Evolutionary conservation across 192 early-diverging fungal genomes (phyloP).

Genomic region (Backusella macrospora): DNA sequence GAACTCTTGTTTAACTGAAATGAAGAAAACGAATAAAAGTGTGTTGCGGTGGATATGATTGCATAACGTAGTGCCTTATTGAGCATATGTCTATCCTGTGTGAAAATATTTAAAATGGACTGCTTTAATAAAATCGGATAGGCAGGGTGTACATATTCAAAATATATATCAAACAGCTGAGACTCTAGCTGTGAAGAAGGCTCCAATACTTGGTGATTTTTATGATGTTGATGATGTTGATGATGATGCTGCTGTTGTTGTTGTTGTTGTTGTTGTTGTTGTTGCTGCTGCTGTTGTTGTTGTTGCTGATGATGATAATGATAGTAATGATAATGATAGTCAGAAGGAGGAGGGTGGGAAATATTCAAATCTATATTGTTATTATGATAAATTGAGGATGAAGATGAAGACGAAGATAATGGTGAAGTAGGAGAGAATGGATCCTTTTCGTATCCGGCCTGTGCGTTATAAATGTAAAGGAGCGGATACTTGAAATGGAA

Average conservation of each 20-base stretch:
- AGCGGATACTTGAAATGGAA: slow-evolving; percentile 19
- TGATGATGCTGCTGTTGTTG: too few relatives aligned
- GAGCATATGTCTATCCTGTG: slow-evolving; percentile 15
- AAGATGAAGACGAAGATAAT: background rate
- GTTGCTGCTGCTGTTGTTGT: too few relatives aligned
- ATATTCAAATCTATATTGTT: background rate
- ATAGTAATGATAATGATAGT: background rate
- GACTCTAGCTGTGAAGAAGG: background rate
- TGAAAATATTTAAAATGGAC: slow-evolving; percentile 2
- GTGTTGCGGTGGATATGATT: slow-evolving; percentile 14
- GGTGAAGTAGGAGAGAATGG: background rate
- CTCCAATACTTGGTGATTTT: background rate
- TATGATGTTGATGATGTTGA: background rate
- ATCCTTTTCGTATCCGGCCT: slow-evolving; percentile 22
- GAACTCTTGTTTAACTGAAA: background rate
- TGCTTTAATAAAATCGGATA: slow-evolving; percentile 20
- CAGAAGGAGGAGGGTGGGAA: background rate
- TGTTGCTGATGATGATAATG: background rate
- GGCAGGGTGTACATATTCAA: slow-evolving; percentile 18
- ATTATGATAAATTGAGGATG: background rate
- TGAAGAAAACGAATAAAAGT: slow-evolving; percentile 1
- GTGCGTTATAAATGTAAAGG: slow-evolving; percentile 13
- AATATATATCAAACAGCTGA: slow-evolving; percentile 20
- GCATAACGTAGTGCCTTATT: slow-evolving; percentile 17
- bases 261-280: too few relatives aligned